phyloP scores from a whole-genome alignment of 441 rosid species.

The Brassica hybrid region DNA sequence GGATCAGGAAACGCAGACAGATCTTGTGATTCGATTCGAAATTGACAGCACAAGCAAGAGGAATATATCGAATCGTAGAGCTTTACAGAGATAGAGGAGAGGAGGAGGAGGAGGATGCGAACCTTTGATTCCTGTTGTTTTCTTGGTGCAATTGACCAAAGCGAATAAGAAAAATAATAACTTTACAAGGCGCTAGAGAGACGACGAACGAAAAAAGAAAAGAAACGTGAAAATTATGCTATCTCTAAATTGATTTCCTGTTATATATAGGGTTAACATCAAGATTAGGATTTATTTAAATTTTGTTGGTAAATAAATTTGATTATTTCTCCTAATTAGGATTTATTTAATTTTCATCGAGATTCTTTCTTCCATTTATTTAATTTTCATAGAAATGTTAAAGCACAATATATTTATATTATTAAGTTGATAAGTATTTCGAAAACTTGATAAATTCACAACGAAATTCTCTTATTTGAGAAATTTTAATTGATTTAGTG shows the following conservation, averaged over 20 bases:
- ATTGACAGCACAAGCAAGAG: neutral
- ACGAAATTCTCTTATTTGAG: neutral
- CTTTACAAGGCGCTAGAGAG: neutral
- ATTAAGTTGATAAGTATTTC: too few species aligned
- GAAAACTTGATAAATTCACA: neutral
- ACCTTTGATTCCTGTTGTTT: conserved; percentile 34
- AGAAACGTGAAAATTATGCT: neutral
- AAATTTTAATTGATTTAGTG: neutral
- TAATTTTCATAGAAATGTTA: neutral
- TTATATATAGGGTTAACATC: too few species aligned
- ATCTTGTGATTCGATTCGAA: conserved; percentile 13
- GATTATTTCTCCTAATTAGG: too few species aligned
- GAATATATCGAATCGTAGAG: conserved; percentile 11
- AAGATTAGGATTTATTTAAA: too few species aligned
- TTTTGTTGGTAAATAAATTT: too few species aligned
- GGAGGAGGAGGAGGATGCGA: conserved; percentile 11
- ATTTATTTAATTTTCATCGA: neutral
- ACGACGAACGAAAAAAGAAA: neutral
- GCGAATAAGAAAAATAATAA: neutral
- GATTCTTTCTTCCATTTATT: too few species aligned
- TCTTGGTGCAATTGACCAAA: conserved; percentile 17
- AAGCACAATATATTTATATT: neutral
- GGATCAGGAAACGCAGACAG: conserved; percentile 8
- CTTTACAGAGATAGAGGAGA: neutral
- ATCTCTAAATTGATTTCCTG: too few species aligned